Base-by-base conservation (phyloP, 805 yeast species). In the Cyberlindnera maclurae region DNA sequence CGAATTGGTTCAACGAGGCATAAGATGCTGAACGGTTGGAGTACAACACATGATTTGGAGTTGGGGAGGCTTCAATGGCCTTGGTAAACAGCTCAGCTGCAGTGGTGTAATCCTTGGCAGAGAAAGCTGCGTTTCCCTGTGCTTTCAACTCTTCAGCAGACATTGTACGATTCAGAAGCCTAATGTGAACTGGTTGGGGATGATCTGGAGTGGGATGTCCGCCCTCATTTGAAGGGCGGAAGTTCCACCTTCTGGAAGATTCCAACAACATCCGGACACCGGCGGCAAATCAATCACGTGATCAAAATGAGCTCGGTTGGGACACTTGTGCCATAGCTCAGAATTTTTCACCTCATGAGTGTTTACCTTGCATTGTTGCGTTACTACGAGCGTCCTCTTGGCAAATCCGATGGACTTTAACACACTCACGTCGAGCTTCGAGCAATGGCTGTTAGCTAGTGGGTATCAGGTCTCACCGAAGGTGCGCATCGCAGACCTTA, bases 21-120 rank as follows among this genome's bases (percentile, higher is more conserved):
- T 81, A 81, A 41, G 87, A 75, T 12, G 95, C 98, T 10, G 97
- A 89, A 62, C 98, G 79, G 68, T 93, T 93, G 36, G 97, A 88
- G 60, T 70, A 89, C 39, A 93, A 70, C 13, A 93, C 97, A 59
- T 90, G 97, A 62, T 90, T 93, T 46, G 97, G 95, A 5, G 71
- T 47, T 33, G 79, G 70, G 0, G 96, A 79, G 12, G 75, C 86
- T 33, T 78, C 94, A 54, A 90, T 93, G 26, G 97, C 98, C 60
- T 84, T 73, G 15, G 90, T 65, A 65, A 93, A 93, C 38, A 68
- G 63, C 27, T 82, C 95, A 41, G 82, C 76, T 31, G 98, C 97
- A 49, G 77, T 71, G 16, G 68, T 66, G 59, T 76, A 93, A 39
- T 90, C 86, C 63, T 93, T 90, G 38, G 88, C 85, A 17, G 87